Conservation (phyloP, 2,329 filamentous ascomycete species). For the Alternaria sp. region DNA sequence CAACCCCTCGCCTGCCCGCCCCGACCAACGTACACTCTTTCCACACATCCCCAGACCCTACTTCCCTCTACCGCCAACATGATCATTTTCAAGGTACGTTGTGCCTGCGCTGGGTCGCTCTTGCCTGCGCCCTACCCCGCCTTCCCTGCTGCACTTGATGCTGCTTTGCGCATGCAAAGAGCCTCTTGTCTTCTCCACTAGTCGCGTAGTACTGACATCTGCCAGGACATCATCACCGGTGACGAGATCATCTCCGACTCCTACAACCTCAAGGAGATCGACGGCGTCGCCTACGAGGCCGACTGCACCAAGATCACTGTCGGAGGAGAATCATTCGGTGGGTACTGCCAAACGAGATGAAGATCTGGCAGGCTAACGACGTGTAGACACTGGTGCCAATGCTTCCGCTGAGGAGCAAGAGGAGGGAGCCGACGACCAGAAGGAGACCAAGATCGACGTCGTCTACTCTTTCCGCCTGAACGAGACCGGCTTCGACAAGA, state of each 20-base stretch:
- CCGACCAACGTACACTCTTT: constrained; percentile 18
- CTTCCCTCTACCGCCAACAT: constrained; percentile 43
- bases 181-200: not conserved
- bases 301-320: constrained; percentile 90
- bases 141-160: constrained; percentile 23
- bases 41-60: constrained; percentile 7
- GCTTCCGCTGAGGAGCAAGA: constrained; percentile 91
- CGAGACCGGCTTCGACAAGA: constrained; percentile 84
- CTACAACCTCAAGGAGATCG: constrained; percentile 80
- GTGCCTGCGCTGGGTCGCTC: constrained; percentile 17
- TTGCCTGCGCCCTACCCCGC: constrained; percentile 37
- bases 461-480: constrained; percentile 90
- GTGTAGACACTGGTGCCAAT: constrained; percentile 86
- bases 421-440: constrained; percentile 73
- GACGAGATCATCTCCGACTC: constrained; percentile 99
- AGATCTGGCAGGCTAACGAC: constrained; percentile 8
- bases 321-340: constrained; percentile 75
- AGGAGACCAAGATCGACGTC: constrained; percentile 86
- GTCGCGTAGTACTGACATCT: constrained; percentile 17
- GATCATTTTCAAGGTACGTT: constrained; percentile 65
- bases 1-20: constrained; percentile 18
- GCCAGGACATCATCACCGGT: constrained; percentile 82
- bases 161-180: constrained; percentile 12
- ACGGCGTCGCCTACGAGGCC: constrained; percentile 84
- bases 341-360: constrained; percentile 34